Evolutionary conservation across 176 grass and related monocot genomes (phyloP).

Genomic region (Zea mays): Zm-B73-REFERENCE-NAM-5.0 NC_050103.1:159948001-159948500

Average conservation of each 20-base stretch:
- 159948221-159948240: constrained; percentile 71
- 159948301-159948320: background rate
- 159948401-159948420: constrained; percentile 85
- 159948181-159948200: constrained; percentile 73
- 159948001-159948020: no score
- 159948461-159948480: no score
- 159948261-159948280: no score
- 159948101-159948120: constrained; percentile 78
- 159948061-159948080: constrained; percentile 72
- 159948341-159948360: no score
- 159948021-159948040: no score
- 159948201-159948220: constrained; percentile 81
- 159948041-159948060: no score
- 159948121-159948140: constrained; percentile 70
- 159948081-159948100: constrained; percentile 75
- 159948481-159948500: no score
- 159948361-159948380: constrained; percentile 63
- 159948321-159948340: no score
- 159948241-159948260: constrained; percentile 67
- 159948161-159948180: constrained; percentile 69
- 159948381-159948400: constrained; percentile 69
- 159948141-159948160: constrained; percentile 68
- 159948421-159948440: constrained; percentile 46
- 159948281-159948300: background rate
- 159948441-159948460: background rate